phyloP scores from a whole-genome alignment of 768 basidiomycete species.

The Galerina marginata region DNA sequence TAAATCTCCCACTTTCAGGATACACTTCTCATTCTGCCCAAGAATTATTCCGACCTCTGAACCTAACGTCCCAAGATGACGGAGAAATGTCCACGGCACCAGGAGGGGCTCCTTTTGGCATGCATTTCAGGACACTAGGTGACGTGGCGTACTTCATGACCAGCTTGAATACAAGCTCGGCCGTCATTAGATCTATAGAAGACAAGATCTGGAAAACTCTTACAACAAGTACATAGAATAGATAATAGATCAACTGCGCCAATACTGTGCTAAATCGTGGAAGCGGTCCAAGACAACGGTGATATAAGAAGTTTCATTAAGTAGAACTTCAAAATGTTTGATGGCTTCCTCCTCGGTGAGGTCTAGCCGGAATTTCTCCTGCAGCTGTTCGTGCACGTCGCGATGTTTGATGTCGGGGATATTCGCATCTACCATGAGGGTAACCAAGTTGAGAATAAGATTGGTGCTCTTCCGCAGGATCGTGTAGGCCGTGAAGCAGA shows the following conservation, averaged over 20 bases:
- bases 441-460: constrained; percentile 93
- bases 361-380: constrained; percentile 95
- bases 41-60: constrained; percentile 58
- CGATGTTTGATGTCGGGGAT: constrained; percentile 97
- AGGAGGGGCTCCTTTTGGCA: constrained; percentile 61
- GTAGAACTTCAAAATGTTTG: constrained; percentile 90
- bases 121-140: constrained; percentile 90
- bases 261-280: constrained; percentile 90
- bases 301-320: constrained; percentile 95
- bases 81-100: constrained; percentile 45
- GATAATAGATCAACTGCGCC: constrained; percentile 64
- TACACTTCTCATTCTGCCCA: constrained; percentile 72
- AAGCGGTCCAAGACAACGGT: constrained; percentile 93
- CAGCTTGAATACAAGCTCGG: constrained; percentile 72
- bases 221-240: constrained; percentile 17
- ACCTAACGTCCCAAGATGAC: constrained; percentile 27
- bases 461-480: constrained; percentile 97
- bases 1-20: constrained; percentile 36
- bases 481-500: constrained; percentile 97
- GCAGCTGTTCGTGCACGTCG: constrained; percentile 86
- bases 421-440: constrained; percentile 96
- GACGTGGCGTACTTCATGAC: constrained; percentile 94
- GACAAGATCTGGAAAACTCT: constrained; percentile 57
- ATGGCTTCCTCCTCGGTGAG: constrained; percentile 97
- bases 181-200: constrained; percentile 63